A percentile compares a stretch with the other conserved stretches of the same genome.
These are phyloP conservation scores for Nakaseomyces glabratus DNA, from an alignment of 1,139 yeast species.

Conservation along the genomic window DNA sequence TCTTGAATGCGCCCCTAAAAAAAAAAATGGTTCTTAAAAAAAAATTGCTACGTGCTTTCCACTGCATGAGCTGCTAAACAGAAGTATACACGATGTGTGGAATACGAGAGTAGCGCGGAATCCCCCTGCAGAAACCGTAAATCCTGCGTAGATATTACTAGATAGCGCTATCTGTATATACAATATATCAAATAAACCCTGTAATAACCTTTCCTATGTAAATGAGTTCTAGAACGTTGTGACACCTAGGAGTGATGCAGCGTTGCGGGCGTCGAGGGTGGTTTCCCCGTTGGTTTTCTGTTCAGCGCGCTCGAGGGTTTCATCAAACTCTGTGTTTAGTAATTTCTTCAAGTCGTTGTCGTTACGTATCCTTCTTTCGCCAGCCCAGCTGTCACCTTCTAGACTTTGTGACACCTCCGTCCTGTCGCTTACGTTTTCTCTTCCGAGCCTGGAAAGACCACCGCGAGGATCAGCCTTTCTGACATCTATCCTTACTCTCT, in stretches of 20 bases:
- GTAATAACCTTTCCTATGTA: no score
- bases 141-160: no score
- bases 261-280: slow-evolving; percentile 67
- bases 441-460: slow-evolving; percentile 73
- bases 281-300: slow-evolving; percentile 11
- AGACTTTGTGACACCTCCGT: slow-evolving; percentile 28
- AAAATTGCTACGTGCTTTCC: no score
- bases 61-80: no score
- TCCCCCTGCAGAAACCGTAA: no score
- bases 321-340: slow-evolving; percentile 16
- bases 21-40: no score
- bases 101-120: no score
- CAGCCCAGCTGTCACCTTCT: slow-evolving; percentile 38
- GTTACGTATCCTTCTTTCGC: slow-evolving; percentile 16
- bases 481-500: slow-evolving; percentile 62
- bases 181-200: no score
- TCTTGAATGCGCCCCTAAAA: no score
- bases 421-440: slow-evolving; percentile 45
- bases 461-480: slow-evolving; percentile 72
- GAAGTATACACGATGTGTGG: no score
- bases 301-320: slow-evolving; percentile 5
- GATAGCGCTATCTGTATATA: no score
- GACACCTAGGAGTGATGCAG: slow-evolving; percentile 70
- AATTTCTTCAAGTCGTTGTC: slow-evolving; percentile 17
- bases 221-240: slow-evolving; percentile 36